Base-by-base conservation (phyloP, 1,284 basidiomycete species). In the Jaminaea rosea region DNA sequence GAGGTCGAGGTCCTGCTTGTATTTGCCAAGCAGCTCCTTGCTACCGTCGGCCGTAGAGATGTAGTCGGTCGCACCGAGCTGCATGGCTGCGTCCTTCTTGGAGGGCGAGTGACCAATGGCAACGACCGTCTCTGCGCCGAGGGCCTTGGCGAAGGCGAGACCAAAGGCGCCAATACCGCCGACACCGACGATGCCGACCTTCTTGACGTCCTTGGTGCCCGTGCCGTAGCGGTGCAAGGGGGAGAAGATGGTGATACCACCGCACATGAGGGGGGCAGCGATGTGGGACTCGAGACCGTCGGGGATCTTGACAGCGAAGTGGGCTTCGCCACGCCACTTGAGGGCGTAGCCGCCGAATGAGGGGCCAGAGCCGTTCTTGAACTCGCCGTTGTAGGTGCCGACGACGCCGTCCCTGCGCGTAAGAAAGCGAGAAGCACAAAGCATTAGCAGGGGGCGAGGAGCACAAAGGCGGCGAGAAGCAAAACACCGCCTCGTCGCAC, bases 351-450 rank as follows among this genome's bases (percentile, higher is more conserved):
- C 65, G 17, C 65, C 65, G 55, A 58, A 55, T 13, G 59, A 58
- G 28, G 37, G 55, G 17, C 65, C 65, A 15, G 44, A 47, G 3
- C 61, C 63, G 31, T 81, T 81, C 29, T 76, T 78, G 70, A 81
- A 83, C 48, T 77, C 76, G 17, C 72, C 72, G 63, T 80, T 74
- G 72, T 78, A 72, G 8, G 65, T 67, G 28, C 65, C 55, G 34
- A 67, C 37, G 42, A 56, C 62, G 19, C 75, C 76, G 41, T 23
- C 19, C n/a, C n/a, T n/a, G n/a, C n/a, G n/a, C n/a, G n/a, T n/a
- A n/a, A 44, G 39, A 3, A 32, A 23, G 32, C 15, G 2, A 11
- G 37, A 13, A 26, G n/a, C 7, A 27, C 15, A 24, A 44, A 24
- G 6, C 27, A 13, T 28, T 13, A 13, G 27, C 34, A 34, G 10